Base-by-base conservation (phyloP, 768 basidiomycete genomes). In the Mrakia gelida region DNA sequence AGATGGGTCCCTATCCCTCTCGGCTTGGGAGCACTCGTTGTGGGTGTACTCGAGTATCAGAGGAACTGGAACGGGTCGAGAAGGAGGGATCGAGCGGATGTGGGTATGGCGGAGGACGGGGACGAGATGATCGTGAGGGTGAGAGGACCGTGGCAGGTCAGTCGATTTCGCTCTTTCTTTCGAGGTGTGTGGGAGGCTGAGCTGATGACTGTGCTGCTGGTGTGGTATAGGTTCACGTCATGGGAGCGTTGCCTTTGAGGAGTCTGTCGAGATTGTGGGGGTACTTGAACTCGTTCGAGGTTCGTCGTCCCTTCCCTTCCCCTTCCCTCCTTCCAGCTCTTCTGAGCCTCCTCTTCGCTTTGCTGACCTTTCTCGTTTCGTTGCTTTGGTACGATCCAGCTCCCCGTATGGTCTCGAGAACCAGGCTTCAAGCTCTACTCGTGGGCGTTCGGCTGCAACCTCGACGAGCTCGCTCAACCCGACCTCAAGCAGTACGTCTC, bases 231-330 rank as follows among this genome's bases (percentile, higher is more conserved):
- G 94, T 98, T n/a, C 92, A 96, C 85, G 95, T 98, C 68, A 87
- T 98, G 72, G 96, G 95, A 73, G 95, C 95, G 15, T 88, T 99
- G 1, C 97, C 97, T 0, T 88, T 98, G 9, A 90, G 95, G 61
- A 94, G 94, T 79, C 90, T 98, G 83, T 98, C 96, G n/a, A 91
- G 95, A 1, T 85, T 98, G 8, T 98, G 96, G 95, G 97, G 97
- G 9, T 95, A 95, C 84, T 82, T 98, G 79, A 99, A 98, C 86
- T 92, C 92, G 1, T 88, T 95, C 80, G 92, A 94, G 78, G 78
- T 75, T 2, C 16, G 78, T 71, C 38, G 34, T 26, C 38, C 30
- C 28, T 59, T n/a, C 54, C n/a, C n/a, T 45, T 38, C 38, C 18
- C 68, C 56, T 7, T 30, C n/a, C 30, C 41, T 18, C 23, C 6